phyloP scores from a whole-genome alignment of 2,329 filamentous ascomycete species.

The Epichloe baconii region DNA sequence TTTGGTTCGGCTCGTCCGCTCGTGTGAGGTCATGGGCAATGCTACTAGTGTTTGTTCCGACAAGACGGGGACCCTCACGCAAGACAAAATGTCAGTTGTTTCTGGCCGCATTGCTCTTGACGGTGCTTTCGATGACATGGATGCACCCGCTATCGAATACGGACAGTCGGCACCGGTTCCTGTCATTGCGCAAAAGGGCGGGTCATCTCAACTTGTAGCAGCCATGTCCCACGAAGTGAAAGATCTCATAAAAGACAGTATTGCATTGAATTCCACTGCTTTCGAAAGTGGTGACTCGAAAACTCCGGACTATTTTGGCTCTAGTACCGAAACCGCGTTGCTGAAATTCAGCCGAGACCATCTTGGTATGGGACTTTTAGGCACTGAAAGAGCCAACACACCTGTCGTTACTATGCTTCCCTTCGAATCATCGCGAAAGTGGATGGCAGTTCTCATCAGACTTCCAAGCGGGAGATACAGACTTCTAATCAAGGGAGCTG shows the following conservation, averaged over 20 bases:
- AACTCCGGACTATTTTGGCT: constrained; percentile 32
- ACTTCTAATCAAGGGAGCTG: constrained; percentile 43
- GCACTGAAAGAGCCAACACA: constrained; percentile 32
- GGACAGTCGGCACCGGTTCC: constrained; percentile 11
- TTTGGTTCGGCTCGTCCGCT: constrained; percentile 43
- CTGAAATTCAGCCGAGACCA: constrained; percentile 37
- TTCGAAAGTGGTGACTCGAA: constrained; percentile 32
- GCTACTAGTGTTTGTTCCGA: constrained; percentile 52
- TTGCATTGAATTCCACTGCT: constrained; percentile 38
- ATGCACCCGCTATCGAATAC: constrained; percentile 10
- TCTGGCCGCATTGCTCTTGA: constrained; percentile 38
- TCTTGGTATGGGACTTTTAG: constrained; percentile 30
- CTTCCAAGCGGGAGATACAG: constrained; percentile 32
- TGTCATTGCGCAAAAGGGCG: constrained; percentile 13
- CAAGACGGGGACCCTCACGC: constrained; percentile 52
- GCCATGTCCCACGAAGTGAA: constrained; percentile 22
- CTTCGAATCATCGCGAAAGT: constrained; percentile 41
- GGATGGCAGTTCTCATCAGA: constrained; percentile 41
- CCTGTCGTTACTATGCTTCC: constrained; percentile 36
- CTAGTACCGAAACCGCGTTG: constrained; percentile 42
- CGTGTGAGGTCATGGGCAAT: constrained; percentile 52
- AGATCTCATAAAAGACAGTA: constrained; percentile 24
- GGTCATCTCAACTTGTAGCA: constrained; percentile 17
- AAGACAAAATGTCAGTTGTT: constrained; percentile 50
- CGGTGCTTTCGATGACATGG: constrained; percentile 23